A percentile compares a stretch with the other conserved stretches of the same genome.
Evolutionary conservation across 2,329 filamentous ascomycete species (phyloP).

Genomic region (Botrytis deweyae): DNA sequence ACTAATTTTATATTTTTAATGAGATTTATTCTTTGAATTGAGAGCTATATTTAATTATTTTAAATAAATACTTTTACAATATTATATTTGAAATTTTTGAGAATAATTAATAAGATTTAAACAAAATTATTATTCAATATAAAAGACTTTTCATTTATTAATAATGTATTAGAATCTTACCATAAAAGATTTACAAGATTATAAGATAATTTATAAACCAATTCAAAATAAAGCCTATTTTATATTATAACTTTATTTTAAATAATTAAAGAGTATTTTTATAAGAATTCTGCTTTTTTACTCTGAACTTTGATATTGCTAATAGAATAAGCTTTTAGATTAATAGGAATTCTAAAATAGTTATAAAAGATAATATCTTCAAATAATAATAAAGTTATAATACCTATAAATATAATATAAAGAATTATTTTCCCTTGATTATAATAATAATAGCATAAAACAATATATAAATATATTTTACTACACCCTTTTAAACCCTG

Average conservation of each 20-base stretch:
- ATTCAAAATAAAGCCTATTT: not conserved
- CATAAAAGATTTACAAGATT: not conserved
- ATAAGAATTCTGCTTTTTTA: not conserved
- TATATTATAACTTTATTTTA: not conserved
- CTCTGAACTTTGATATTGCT: not conserved
- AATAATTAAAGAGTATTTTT: not conserved
- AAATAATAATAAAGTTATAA: not conserved
- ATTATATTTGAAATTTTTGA: not conserved
- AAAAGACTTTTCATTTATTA: not conserved
- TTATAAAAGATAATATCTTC: not conserved
- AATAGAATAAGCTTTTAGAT: not conserved
- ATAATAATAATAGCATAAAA: not conserved
- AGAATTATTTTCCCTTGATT: not conserved
- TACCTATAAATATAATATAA: not conserved
- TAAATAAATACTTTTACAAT: not conserved
- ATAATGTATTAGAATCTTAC: not conserved
- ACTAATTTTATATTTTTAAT: not conserved
- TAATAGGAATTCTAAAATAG: not conserved
- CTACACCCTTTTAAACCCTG: not conserved
- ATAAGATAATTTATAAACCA: not conserved
- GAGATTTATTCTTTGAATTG: not conserved
- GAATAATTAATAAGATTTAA: not conserved
- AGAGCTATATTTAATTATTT: not conserved
- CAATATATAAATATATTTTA: not conserved
- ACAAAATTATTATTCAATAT: constrained; percentile 1